Evolutionary conservation across 495 filamentous ascomycete species (phyloP), one percentile per base, ranked within the genome.

Genomic region (Parathielavia hyrcaniae): DNA sequence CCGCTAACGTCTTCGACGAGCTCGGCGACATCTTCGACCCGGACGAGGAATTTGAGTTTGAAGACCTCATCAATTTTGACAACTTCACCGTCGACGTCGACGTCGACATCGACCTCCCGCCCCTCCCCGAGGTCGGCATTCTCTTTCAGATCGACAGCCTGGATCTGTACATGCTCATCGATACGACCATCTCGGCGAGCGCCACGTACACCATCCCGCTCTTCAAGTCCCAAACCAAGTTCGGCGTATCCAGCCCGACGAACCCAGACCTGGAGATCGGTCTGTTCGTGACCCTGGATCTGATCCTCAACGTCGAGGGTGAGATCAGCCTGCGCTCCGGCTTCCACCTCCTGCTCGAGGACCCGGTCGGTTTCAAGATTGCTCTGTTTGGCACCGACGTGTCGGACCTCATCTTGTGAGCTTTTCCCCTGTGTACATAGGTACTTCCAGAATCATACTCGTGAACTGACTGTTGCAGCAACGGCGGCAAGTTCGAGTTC

Each of bases 401-500:
- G 19, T 77, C 77, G 1, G 69, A 59, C 19, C 59, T 82, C 13
- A 71, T 67, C 32, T 69, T 81, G 78, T 79, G 65, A 72, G 71
- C 57, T n/a, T n/a, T n/a, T n/a, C n/a, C n/a, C n/a, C n/a, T n/a
- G n/a, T n/a, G n/a, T n/a, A n/a, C n/a, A n/a, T n/a, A n/a, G n/a
- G n/a, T n/a, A n/a, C n/a, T n/a, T n/a, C n/a, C n/a, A n/a, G n/a
- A n/a, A 30, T 30, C n/a, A 39, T 34, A 36, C 4, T 3, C 13
- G 16, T n/a, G 4, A n/a, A 9, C 39, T 34, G 17, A 52, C 10
- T 0, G 7, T 6, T 22, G 3, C 1, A 58, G 56, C 53, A 61
- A 51, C 49, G 79, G 79, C 38, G 81, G 71, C 30, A 57, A 72
- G n/a, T 82, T 79, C 61, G 79, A 82, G 58, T 82, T 84, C 54